Base-by-base conservation (phyloP, 208 protist genomes). In the Naegleria gruberi region DNA sequence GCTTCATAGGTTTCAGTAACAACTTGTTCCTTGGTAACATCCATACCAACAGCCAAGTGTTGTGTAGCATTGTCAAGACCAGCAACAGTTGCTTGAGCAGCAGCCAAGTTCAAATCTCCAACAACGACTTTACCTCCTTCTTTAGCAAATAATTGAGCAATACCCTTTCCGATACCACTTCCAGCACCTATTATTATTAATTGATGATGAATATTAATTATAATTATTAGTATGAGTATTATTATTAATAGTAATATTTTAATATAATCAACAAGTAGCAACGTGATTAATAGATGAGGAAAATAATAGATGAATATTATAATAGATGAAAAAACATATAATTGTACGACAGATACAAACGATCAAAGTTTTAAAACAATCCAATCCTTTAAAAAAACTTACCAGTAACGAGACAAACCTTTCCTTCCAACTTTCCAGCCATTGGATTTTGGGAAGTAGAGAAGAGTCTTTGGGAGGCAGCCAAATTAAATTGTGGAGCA, bases 361-460 rank as follows among this genome's bases (percentile, higher is more conserved):
- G 51, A 19, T 65, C 30, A 10, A 65, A 65, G 30, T 15, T 55
- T 55, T 15, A 55, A 19, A 55, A 55, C 4, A 65, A 19, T 10
- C 15, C 0, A 37, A 37, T 77, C 7, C 10, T 77, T 6, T 37
- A 8, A 73, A 5, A 73, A 73, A 37, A 77, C 65, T 37, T 77
- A 77, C 83, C 83, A 37, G 83, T 87, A 87, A 87, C 47, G 12
- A 87, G n/a, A 34, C 47, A 55, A n/a, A 87, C 83, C 51, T 87
- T 87, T 87, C 83, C 83, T 87, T 55, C 83, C 30, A 87, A 65
- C n/a, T 65, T 55, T 2, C 51, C 47, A 37, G 83, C 83, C 83
- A 87, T 87, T 86, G 42, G 5, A 37, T 19, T 37, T 41, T 30
- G 30, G n/a, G 7, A 41, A 37, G 46, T 65, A 34, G 51, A 87